phyloP scores from a whole-genome alignment of 805 yeast genomes.

The Pichia pseudocactophila region DNA sequence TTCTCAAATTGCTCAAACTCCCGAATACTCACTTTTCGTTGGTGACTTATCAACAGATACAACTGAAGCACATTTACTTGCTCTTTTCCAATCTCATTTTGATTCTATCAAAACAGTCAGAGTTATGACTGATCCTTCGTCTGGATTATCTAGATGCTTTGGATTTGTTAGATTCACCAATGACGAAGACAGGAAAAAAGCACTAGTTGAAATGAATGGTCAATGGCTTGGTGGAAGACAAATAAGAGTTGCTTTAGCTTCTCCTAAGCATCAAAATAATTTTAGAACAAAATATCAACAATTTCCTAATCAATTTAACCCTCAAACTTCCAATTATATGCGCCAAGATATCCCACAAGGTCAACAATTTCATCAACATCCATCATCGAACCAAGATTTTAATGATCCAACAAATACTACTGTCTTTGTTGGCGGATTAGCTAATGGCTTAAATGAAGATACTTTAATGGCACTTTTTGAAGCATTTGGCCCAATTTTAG shows the following conservation, averaged over 20 bases:
- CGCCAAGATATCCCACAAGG: background rate
- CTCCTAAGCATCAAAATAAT: constrained; percentile 46
- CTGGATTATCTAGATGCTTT: constrained; percentile 70
- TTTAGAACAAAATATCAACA: constrained; percentile 29
- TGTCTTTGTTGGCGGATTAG: constrained; percentile 59
- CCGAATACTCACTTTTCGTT: constrained; percentile 72
- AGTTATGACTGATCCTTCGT: constrained; percentile 78
- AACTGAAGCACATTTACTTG: constrained; percentile 69
- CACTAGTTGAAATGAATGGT: constrained; percentile 69
- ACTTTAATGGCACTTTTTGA: constrained; percentile 53
- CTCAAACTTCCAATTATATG: too few species aligned
- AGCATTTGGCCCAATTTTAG: constrained; percentile 64
- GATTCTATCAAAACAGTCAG: constrained; percentile 67
- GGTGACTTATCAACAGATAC: constrained; percentile 74
- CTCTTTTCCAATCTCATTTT: constrained; percentile 60
- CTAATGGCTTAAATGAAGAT: constrained; percentile 53
- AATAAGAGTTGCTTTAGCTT: constrained; percentile 68
- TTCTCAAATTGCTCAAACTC: constrained; percentile 63
- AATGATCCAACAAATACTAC: constrained; percentile 69
- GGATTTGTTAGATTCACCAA: constrained; percentile 73
- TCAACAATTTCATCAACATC: constrained; percentile 3
- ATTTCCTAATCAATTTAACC: background rate
- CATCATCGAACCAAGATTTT: constrained; percentile 12
- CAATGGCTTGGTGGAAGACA: constrained; percentile 74
- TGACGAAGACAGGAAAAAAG: constrained; percentile 59